Percentiles rank a stretch among this genome's conserved stretches.
Conservation (phyloP, 305 asterid genomes). For the Fraxinus latifolia region DNA sequence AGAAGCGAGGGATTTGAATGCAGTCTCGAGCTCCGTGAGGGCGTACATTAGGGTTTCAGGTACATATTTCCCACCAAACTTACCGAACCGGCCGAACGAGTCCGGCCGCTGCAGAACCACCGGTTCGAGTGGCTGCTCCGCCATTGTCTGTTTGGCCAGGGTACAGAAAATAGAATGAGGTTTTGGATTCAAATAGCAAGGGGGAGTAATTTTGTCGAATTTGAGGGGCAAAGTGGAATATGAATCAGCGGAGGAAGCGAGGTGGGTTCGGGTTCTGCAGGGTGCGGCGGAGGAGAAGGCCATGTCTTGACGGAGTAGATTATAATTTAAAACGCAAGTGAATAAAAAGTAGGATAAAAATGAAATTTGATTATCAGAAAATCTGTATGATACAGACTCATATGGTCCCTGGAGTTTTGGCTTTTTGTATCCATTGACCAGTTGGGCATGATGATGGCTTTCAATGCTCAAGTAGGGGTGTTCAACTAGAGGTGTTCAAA, state of each 20-base stretch:
- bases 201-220: conserved; percentile 22
- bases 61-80: conserved; percentile 81
- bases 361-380: neutral
- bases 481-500: no score
- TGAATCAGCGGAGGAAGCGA: conserved; percentile 29
- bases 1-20: conserved; percentile 56
- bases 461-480: no score
- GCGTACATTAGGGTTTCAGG: conserved; percentile 92
- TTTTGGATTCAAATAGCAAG: conserved; percentile 14
- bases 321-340: neutral
- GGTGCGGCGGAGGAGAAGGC: conserved; percentile 45
- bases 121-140: conserved; percentile 32
- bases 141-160: conserved; percentile 30
- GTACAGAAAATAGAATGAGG: conserved; percentile 29
- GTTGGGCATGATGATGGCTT: no score
- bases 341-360: neutral
- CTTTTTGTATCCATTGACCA: no score
- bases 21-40: conserved; percentile 81
- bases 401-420: no score
- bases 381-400: neutral
- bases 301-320: conserved; percentile 36
- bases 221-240: conserved; percentile 23
- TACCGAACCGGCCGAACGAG: conserved; percentile 80
- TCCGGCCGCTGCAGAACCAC: conserved; percentile 60
- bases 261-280: conserved; percentile 34